Conservation (phyloP, 768 basidiomycete species). For the Rhodotorula taiwanensis region DNA sequence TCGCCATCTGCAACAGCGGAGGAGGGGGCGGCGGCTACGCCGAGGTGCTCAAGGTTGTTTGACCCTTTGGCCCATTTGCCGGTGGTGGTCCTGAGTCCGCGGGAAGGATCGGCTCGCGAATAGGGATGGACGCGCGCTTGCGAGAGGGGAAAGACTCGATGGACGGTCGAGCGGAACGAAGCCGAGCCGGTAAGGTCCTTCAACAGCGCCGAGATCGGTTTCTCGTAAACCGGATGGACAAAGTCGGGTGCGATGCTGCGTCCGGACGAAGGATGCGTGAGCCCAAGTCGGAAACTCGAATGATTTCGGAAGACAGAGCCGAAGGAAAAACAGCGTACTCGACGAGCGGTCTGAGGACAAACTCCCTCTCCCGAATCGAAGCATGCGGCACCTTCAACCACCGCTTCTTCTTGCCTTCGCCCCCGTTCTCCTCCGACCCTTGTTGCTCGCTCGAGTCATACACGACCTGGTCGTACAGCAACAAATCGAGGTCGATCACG, state of each 20-base stretch:
- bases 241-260: conserved; percentile 71
- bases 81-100: too few species aligned
- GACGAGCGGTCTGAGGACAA: conserved; percentile 75
- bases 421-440: conserved; percentile 40
- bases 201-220: conserved; percentile 47
- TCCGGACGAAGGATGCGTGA: not conserved
- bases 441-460: conserved; percentile 52
- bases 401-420: conserved; percentile 49
- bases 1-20: conserved; percentile 29
- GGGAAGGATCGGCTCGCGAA: conserved; percentile 34
- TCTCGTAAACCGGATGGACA: conserved; percentile 57
- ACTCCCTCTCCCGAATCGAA: conserved; percentile 73
- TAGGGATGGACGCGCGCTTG: conserved; percentile 26
- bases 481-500: conserved; percentile 78
- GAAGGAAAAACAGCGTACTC: conserved; percentile 58
- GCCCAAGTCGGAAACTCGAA: too few species aligned
- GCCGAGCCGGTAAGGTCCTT: conserved; percentile 4
- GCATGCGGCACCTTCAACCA: conserved; percentile 82
- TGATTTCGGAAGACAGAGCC: too few species aligned
- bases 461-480: conserved; percentile 61
- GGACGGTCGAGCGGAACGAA: conserved; percentile 50
- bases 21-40: too few species aligned
- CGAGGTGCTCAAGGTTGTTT: too few species aligned
- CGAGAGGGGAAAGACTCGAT: conserved; percentile 70
- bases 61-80: too few species aligned